These are phyloP conservation scores for Sicyos baderoa DNA, from an alignment of 306 rosid genomes.

Conservation along the genomic window DNA sequence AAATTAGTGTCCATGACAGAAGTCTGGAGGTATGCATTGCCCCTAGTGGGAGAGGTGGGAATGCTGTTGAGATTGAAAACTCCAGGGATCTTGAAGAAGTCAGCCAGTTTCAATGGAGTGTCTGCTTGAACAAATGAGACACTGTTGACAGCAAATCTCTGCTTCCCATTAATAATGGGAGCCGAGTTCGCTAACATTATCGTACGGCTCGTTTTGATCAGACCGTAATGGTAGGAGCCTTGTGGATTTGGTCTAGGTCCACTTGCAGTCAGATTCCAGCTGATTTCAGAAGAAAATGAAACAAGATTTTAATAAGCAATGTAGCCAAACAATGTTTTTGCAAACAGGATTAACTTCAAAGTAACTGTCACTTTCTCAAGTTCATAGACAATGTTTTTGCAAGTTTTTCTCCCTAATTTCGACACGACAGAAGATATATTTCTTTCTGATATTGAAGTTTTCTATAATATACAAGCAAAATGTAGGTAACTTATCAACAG, in stretches of 20 bases:
- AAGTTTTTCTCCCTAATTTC: neutral
- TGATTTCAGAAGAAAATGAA: conserved; percentile 23
- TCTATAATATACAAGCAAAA: neutral
- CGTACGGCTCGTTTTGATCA: conserved; percentile 63
- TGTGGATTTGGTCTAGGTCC: conserved; percentile 99
- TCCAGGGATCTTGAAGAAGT: conserved; percentile 71
- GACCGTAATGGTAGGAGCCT: conserved; percentile 89
- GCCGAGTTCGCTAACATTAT: conserved; percentile 79
- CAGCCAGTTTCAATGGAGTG: conserved; percentile 83
- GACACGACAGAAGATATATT: neutral
- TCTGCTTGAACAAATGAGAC: conserved; percentile 61
- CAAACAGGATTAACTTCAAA: conserved; percentile 1
- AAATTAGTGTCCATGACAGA: conserved; percentile 76
- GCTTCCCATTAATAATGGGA: conserved; percentile 78
- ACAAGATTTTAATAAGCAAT: neutral
- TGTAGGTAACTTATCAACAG: neutral
- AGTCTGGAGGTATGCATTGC: conserved; percentile 65
- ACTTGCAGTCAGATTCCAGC: conserved; percentile 84
- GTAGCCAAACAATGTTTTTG: neutral
- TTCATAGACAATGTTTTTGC: neutral
- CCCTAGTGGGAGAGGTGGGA: conserved; percentile 48
- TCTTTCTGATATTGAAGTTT: neutral
- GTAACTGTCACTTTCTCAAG: neutral
- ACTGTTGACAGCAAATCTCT: conserved; percentile 82
- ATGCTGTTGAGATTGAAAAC: conserved; percentile 76